phyloP scores from a whole-genome alignment of 2,329 filamentous ascomycete species.

The Neocucurbitaria cava region DNA sequence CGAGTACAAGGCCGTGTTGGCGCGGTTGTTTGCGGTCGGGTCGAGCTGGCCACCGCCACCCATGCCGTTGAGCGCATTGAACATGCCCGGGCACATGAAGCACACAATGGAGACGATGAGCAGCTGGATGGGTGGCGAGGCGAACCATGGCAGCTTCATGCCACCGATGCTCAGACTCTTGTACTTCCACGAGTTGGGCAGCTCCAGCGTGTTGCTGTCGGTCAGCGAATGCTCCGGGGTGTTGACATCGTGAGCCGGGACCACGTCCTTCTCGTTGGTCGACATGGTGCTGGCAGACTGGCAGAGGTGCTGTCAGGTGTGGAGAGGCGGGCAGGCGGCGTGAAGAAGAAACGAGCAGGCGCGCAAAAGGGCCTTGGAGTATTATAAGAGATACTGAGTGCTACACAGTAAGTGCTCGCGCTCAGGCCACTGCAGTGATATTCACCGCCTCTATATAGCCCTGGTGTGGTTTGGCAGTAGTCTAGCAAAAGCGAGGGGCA shows the following conservation, averaged over 20 bases:
- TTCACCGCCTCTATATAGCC: slow-evolving; percentile 18
- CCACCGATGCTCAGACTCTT: slow-evolving; percentile 50
- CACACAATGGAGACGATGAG: slow-evolving; percentile 60
- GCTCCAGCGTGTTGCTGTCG: slow-evolving; percentile 41
- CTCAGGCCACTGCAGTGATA: slow-evolving; percentile 20
- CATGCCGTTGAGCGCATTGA: slow-evolving; percentile 60
- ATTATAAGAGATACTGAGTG: slow-evolving; percentile 19
- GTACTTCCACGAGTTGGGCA: slow-evolving; percentile 58
- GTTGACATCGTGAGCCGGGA: slow-evolving; percentile 31
- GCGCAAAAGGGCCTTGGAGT: background rate
- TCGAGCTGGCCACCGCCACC: slow-evolving; percentile 58
- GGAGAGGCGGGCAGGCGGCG: background rate
- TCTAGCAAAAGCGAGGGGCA: slow-evolving; percentile 26
- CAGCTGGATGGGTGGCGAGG: slow-evolving; percentile 57
- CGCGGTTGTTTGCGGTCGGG: slow-evolving; percentile 66
- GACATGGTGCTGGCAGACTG: slow-evolving; percentile 29
- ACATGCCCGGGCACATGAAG: slow-evolving; percentile 63
- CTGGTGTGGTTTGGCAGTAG: slow-evolving; percentile 16
- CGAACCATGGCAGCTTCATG: slow-evolving; percentile 56
- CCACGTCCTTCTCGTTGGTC: slow-evolving; percentile 30
- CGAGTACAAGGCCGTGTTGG: slow-evolving; percentile 74
- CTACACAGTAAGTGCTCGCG: too few species aligned
- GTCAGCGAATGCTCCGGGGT: slow-evolving; percentile 39
- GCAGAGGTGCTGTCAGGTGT: background rate
- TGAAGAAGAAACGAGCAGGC: background rate